These are phyloP conservation scores for Pseudogymnoascus sp. DNA, from an alignment of 2,329 filamentous ascomycete species.

Conservation along the genomic window DNA sequence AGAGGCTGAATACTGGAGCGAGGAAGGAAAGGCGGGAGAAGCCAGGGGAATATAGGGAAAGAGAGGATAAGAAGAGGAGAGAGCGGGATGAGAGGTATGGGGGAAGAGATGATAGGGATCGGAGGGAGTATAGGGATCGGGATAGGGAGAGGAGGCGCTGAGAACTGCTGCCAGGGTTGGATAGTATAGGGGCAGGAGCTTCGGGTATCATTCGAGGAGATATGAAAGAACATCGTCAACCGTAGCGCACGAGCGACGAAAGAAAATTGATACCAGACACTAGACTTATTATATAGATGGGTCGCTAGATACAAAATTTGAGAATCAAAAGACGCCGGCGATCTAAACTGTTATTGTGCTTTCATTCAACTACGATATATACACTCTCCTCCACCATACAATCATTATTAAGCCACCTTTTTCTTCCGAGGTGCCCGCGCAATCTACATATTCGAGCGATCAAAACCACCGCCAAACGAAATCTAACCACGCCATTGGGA, in stretches of 20 bases:
- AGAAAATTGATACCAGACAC: not conserved
- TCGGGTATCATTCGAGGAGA: not conserved
- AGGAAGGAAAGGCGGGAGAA: conserved; percentile 36
- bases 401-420: conserved; percentile 1
- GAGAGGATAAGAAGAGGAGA: conserved; percentile 33
- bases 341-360: not conserved
- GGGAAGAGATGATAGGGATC: conserved; percentile 31
- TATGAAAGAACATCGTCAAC: conserved; percentile 12
- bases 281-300: not conserved
- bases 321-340: not conserved
- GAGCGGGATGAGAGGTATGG: conserved; percentile 35
- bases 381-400: not conserved
- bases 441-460: not conserved
- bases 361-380: conserved; percentile 4
- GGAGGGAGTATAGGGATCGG: conserved; percentile 29
- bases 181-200: conserved; percentile 18
- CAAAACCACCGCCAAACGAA: not conserved
- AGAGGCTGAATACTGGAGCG: conserved; percentile 36
- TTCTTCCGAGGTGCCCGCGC: not conserved
- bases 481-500: not conserved
- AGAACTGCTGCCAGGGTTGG: conserved; percentile 22
- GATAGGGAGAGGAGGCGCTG: conserved; percentile 29
- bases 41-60: conserved; percentile 30
- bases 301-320: not conserved
- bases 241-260: conserved; percentile 20